Percentiles rank a stretch among this genome's conserved stretches.
phyloP scores from a whole-genome alignment of 1,284 basidiomycete genomes.

The Ganoderma resinaceum region DNA sequence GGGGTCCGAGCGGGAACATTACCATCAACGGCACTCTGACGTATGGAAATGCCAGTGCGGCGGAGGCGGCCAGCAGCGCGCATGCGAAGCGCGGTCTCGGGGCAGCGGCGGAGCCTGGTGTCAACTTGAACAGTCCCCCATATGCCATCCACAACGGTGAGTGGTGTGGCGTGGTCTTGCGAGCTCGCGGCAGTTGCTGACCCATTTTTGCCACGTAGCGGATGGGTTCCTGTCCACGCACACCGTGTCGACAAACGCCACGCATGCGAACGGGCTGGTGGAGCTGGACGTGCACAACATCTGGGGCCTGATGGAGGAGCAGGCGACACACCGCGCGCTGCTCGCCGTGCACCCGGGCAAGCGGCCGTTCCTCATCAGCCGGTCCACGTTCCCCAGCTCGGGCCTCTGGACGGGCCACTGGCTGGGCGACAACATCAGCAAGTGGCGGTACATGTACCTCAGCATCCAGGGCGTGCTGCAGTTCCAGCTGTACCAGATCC shows the following conservation, averaged over 20 bases:
- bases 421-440: conserved; percentile 66
- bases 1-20: conserved; percentile 76
- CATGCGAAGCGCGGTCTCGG: conserved; percentile 46
- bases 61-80: too few species aligned
- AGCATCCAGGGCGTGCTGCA: conserved; percentile 76
- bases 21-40: conserved; percentile 73
- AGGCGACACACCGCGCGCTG: conserved; percentile 64
- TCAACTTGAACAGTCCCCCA: conserved; percentile 64
- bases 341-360: conserved; percentile 57
- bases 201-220: conserved; percentile 53
- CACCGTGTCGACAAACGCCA: conserved; percentile 66
- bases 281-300: conserved; percentile 73
- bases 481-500: conserved; percentile 80
- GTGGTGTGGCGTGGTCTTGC: conserved; percentile 16
- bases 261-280: conserved; percentile 58
- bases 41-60: conserved; percentile 52
- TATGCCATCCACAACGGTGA: conserved; percentile 78
- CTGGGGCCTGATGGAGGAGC: conserved; percentile 71
- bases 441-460: conserved; percentile 68
- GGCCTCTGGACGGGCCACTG: conserved; percentile 71
- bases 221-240: conserved; percentile 55
- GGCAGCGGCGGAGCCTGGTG: conserved; percentile 57
- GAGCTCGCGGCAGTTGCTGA: conserved; percentile 8
- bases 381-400: conserved; percentile 72
- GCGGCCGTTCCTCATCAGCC: conserved; percentile 71